Evolutionary conservation across 495 filamentous ascomycete species (phyloP), one percentile per base, ranked within the genome.

Genomic region (Neurospora sp.): DNA sequence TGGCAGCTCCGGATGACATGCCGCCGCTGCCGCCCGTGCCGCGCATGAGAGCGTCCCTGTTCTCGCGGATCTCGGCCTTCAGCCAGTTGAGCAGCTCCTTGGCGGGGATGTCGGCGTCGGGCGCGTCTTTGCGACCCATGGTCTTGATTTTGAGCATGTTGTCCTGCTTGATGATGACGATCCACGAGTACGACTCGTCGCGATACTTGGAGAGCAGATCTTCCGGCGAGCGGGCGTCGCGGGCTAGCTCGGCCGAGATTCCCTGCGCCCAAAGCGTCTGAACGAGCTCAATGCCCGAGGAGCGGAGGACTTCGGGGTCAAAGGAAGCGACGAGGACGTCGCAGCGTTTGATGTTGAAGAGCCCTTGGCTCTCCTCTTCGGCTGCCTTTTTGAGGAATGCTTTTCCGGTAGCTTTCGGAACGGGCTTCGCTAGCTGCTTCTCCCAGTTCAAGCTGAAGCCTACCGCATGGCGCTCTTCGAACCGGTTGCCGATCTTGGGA

Each of bases 401-500:
- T 75, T 91, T 93, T 3, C 86, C 81, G 7, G 82, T 81, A 40
- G 83, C 81, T 70, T 90, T 91, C 31, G 92, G 86, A 72, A 91
- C 85, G 35, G 74, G 90, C 82, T 72, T 86, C 78, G 91, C 94
- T 90, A 48, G 87, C 85, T 89, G 85, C 74, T 91, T 89, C 76
- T 97, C 94, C 88, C 93, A 97, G 37, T 92, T 92, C 42, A 99
- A 83, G 75, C 95, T 95, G 78, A 98, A 96, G 3, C 96, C 96
- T 44, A 98, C 96, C 10, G 93, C 95, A 76, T 94, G 93, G 53
- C 85, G 84, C 69, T 86, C 83, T 72, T 86, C 81, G 42, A 83
- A 79, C 68, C 82, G 79, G 59, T 82, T 83, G 37, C 86, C 84
- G 69, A 88, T 85, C 71, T 86, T 89, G 14, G 89, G 87, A 8